Evolutionary conservation across 2,329 filamentous ascomycete genomes (phyloP).

Genomic region (Nemania sp.): DNA sequence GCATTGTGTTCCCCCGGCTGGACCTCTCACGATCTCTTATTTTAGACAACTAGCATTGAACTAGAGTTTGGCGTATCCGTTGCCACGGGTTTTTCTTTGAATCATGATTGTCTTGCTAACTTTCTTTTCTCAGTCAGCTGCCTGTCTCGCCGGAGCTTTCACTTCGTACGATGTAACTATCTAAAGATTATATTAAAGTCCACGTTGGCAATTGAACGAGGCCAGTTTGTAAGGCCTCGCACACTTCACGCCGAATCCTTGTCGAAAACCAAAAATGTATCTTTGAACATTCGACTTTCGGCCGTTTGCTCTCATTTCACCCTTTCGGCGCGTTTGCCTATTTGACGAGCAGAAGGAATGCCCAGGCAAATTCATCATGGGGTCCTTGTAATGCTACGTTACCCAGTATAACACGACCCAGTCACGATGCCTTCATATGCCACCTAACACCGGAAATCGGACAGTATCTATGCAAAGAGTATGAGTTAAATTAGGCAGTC

Average conservation of each 20-base stretch:
- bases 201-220: background rate
- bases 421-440: background rate
- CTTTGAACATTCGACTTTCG: background rate
- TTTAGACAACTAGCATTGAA: background rate
- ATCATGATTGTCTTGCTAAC: background rate
- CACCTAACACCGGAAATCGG: background rate
- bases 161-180: background rate
- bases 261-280: no score
- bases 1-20: background rate
- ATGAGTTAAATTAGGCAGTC: no score
- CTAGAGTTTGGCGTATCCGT: background rate
- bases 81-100: background rate
- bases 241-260: background rate
- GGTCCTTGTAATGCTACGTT: slow-evolving; percentile 5
- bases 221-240: background rate
- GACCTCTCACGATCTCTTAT: background rate
- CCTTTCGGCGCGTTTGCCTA: background rate
- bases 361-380: background rate
- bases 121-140: background rate
- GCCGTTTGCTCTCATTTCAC: background rate
- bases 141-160: background rate
- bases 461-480: background rate
- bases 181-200: background rate
- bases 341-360: background rate
- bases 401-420: background rate